Percentiles rank a stretch among this genome's conserved stretches.
phyloP scores from a whole-genome alignment of 2,329 filamentous ascomycete genomes.

The Sarocladium strictum region DNA sequence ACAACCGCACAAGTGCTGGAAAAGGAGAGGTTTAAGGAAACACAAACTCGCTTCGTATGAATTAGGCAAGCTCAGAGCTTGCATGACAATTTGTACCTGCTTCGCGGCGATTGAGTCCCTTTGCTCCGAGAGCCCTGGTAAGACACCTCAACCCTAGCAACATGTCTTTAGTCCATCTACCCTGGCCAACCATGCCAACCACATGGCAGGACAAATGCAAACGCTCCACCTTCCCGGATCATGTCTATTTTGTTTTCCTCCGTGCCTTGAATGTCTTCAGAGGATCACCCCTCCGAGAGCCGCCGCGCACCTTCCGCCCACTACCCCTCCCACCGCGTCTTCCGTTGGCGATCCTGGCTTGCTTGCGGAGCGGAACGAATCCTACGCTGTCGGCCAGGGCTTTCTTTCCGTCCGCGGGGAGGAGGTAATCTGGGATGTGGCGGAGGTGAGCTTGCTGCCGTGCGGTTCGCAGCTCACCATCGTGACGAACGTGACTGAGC shows the following conservation, averaged over 20 bases:
- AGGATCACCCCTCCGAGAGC: slow-evolving; percentile 69
- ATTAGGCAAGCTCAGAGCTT: not conserved
- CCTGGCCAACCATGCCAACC: not conserved
- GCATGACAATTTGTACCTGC: not conserved
- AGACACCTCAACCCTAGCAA: no score
- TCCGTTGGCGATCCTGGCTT: slow-evolving; percentile 21
- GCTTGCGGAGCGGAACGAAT: slow-evolving; percentile 64
- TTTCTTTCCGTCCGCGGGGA: slow-evolving; percentile 72
- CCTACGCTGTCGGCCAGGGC: slow-evolving; percentile 64
- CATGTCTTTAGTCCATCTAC: not conserved
- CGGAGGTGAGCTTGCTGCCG: slow-evolving; percentile 84
- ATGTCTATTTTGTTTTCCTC: slow-evolving; percentile 34
- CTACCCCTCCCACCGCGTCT: slow-evolving; percentile 42
- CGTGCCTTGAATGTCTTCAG: slow-evolving; percentile 80
- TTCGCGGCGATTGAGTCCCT: no score
- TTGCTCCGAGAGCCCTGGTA: no score
- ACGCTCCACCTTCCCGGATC: not conserved
- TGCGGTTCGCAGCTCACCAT: slow-evolving; percentile 78
- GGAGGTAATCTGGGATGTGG: slow-evolving; percentile 88
- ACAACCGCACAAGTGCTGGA: not conserved
- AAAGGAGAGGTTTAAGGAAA: not conserved
- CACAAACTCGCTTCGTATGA: slow-evolving; percentile 3
- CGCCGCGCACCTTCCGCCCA: slow-evolving; percentile 37
- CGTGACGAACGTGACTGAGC: slow-evolving; percentile 79
- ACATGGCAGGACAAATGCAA: no score